Conservation (phyloP, 2,329 filamentous ascomycete species). For the Incumbomyces delicatus region DNA sequence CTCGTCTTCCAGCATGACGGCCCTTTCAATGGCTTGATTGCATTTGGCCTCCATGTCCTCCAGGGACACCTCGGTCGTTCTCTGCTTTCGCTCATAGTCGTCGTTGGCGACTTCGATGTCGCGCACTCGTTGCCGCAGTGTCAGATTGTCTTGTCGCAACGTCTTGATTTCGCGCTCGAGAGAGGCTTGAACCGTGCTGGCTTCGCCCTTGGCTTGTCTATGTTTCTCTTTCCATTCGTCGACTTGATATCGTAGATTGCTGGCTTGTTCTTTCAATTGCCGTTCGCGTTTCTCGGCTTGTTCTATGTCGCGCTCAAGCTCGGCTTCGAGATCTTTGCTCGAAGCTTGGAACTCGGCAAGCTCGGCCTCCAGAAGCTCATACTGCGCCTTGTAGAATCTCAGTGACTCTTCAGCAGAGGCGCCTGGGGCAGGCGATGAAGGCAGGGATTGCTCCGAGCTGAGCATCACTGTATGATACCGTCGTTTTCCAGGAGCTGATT, state of each 20-base stretch:
- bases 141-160: conserved; percentile 73
- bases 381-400: conserved; percentile 91
- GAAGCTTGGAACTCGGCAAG: conserved; percentile 89
- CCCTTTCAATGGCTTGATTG: conserved; percentile 84
- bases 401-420: conserved; percentile 60
- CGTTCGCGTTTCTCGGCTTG: conserved; percentile 89
- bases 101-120: conserved; percentile 98
- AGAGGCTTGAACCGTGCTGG: conserved; percentile 69
- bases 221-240: conserved; percentile 99
- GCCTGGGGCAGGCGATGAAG: conserved; percentile 31
- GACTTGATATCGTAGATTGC: conserved; percentile 74
- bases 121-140: conserved; percentile 70
- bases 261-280: conserved; percentile 74
- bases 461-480: neutral
- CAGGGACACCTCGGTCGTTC: conserved; percentile 88
- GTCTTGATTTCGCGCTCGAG: conserved; percentile 94
- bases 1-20: conserved; percentile 90
- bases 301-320: conserved; percentile 93
- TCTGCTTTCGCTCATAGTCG: conserved; percentile 92
- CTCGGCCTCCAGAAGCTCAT: conserved; percentile 83
- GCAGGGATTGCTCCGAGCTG: conserved; percentile 16
- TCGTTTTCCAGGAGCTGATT: neutral
- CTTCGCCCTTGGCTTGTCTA: conserved; percentile 86
- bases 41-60: conserved; percentile 97
- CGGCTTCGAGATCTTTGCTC: conserved; percentile 85